Percentiles rank a stretch among this genome's conserved stretches.
phyloP scores from a whole-genome alignment of 2,329 filamentous ascomycete species.

The Sporothrix variecibatus region DNA sequence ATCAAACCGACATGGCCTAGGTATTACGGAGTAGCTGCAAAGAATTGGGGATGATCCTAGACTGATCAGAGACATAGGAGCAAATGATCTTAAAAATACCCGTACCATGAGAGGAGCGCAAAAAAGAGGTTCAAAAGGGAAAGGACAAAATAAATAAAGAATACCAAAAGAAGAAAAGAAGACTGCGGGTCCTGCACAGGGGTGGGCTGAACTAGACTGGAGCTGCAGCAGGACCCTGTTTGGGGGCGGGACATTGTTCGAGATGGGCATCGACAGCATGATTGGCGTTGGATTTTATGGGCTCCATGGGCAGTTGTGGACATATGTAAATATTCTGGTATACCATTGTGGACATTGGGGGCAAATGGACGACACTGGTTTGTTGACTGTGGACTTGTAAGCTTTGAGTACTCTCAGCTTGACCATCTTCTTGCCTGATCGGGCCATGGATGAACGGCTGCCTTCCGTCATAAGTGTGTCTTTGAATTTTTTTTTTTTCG shows the following conservation, averaged over 20 bases:
- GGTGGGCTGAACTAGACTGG: not conserved
- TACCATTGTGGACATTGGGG: too few species aligned
- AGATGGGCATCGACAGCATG: not conserved
- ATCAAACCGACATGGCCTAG: not conserved
- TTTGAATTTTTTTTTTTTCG: not conserved
- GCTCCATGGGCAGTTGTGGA: not conserved
- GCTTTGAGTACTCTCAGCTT: not conserved
- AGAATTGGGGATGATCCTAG: not conserved
- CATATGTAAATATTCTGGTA: not conserved
- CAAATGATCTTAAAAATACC: not conserved
- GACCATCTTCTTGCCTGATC: not conserved
- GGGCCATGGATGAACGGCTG: not conserved
- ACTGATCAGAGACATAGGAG: not conserved
- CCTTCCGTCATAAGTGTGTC: not conserved
- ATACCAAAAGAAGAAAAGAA: slow-evolving; percentile 17
- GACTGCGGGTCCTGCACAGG: not conserved
- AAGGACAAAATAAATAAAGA: not conserved
- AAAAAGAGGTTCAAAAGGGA: not conserved
- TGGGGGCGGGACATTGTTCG: slow-evolving; percentile 4
- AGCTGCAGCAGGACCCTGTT: slow-evolving; percentile 8
- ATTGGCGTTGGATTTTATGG: not conserved
- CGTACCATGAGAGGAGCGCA: not conserved
- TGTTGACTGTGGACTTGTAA: not conserved
- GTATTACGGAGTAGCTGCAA: too few species aligned
- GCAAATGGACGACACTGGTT: too few species aligned